A percentile compares a stretch with the other conserved stretches of the same genome.
Conservation (phyloP, 176 grass and related monocot species). For the Eragrostis curvula region DNA sequence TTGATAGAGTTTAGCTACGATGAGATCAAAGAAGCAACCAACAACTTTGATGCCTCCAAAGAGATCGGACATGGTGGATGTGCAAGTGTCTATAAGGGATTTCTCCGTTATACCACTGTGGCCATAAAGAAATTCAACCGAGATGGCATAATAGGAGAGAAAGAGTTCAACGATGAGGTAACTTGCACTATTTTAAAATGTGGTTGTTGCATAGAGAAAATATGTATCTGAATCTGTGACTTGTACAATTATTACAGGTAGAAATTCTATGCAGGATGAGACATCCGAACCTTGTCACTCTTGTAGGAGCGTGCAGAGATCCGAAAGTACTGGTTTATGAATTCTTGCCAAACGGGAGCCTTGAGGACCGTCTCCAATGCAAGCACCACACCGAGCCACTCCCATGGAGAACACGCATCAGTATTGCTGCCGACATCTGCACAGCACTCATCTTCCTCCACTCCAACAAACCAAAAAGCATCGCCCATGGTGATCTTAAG, state of each 20-base stretch:
- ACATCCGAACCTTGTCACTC: slow-evolving; percentile 74
- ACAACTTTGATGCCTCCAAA: slow-evolving; percentile 54
- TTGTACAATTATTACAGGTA: slow-evolving; percentile 53
- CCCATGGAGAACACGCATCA: slow-evolving; percentile 58
- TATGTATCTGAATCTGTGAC: background rate
- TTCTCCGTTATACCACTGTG: slow-evolving; percentile 65
- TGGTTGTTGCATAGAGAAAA: slow-evolving; percentile 7
- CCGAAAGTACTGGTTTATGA: slow-evolving; percentile 65
- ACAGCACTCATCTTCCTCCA: slow-evolving; percentile 75
- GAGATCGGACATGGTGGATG: slow-evolving; percentile 78
- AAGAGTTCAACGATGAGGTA: slow-evolving; percentile 81
- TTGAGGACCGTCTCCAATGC: slow-evolving; percentile 62
- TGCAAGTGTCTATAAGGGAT: slow-evolving; percentile 74
- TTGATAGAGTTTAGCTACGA: slow-evolving; percentile 60
- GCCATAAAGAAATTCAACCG: slow-evolving; percentile 79
- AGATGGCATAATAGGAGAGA: slow-evolving; percentile 54
- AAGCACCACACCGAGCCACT: slow-evolving; percentile 41
- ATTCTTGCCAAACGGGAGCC: slow-evolving; percentile 63
- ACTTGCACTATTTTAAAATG: slow-evolving; percentile 12
- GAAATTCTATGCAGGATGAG: slow-evolving; percentile 60
- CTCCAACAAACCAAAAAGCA: slow-evolving; percentile 52
- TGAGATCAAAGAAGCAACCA: slow-evolving; percentile 66
- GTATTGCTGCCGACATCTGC: slow-evolving; percentile 68
- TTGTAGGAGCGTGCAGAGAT: slow-evolving; percentile 70
- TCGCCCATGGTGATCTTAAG: slow-evolving; percentile 79